phyloP scores from a whole-genome alignment of 2,329 filamentous ascomycete genomes.

The Seiridium cupressi region DNA sequence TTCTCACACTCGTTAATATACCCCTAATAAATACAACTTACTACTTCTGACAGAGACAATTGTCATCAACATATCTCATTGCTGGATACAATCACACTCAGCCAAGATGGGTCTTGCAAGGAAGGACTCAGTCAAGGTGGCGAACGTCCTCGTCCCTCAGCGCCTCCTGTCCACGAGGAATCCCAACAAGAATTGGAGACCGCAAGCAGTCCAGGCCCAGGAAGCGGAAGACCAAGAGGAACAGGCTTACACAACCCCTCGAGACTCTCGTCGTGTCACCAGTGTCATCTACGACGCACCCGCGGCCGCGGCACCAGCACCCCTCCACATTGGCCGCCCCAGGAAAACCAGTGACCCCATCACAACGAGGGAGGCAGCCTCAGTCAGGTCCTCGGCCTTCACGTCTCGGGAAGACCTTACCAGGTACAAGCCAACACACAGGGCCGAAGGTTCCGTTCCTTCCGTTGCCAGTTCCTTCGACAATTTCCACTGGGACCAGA shows the following conservation, averaged over 20 bases:
- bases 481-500: neutral
- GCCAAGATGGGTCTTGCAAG: neutral
- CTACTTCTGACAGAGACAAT: neutral
- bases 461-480: neutral
- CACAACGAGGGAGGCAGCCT: neutral
- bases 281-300: neutral
- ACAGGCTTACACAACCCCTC: neutral
- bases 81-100: neutral
- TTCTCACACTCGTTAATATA: too few relatives aligned
- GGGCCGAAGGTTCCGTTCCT: neutral
- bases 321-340: neutral
- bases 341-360: constrained; percentile 5
- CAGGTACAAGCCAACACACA: neutral
- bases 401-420: neutral
- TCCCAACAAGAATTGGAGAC: constrained; percentile 5
- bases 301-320: neutral
- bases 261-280: neutral
- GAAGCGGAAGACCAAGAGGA: neutral
- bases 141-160: constrained; percentile 5
- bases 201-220: neutral
- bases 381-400: neutral
- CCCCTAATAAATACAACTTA: neutral
- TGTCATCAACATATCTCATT: neutral
- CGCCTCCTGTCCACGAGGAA: constrained; percentile 1
- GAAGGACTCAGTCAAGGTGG: constrained; percentile 4